Evolutionary conservation across 164 flowering plant genomes (phyloP).

Genomic region (Warburgia ugandensis): DNA sequence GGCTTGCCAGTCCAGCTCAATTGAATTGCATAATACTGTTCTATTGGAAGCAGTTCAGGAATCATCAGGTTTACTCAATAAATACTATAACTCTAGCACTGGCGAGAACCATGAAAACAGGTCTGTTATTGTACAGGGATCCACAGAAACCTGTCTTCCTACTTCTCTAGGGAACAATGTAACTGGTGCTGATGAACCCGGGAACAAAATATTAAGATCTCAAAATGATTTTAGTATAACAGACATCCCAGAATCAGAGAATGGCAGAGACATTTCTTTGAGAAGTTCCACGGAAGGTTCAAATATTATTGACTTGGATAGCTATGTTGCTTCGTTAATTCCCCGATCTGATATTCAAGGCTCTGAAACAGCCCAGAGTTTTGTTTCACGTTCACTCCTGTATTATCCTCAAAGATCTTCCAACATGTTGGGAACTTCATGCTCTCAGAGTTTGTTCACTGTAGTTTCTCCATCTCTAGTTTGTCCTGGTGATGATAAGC

Average conservation of each 20-base stretch:
- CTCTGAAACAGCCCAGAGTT: slow-evolving; percentile 19
- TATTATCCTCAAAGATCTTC: slow-evolving; percentile 22
- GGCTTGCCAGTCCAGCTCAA: slow-evolving; percentile 19
- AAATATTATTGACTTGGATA: slow-evolving; percentile 18
- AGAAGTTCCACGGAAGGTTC: slow-evolving; percentile 20
- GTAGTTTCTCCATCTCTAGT: slow-evolving; percentile 11
- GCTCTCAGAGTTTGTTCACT: slow-evolving; percentile 20
- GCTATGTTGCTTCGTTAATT: slow-evolving; percentile 20
- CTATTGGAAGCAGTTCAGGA: slow-evolving; percentile 31
- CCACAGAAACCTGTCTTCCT: slow-evolving; percentile 21
- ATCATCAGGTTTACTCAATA: slow-evolving; percentile 20
- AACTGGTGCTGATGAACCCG: slow-evolving; percentile 22
- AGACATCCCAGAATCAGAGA: slow-evolving; percentile 26
- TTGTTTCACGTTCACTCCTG: slow-evolving; percentile 19
- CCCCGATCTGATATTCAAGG: slow-evolving; percentile 22
- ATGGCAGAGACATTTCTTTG: slow-evolving; percentile 21
- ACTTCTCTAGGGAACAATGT: slow-evolving; percentile 19
- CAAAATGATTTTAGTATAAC: slow-evolving; percentile 30
- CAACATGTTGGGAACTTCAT: slow-evolving; percentile 23
- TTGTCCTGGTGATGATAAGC: slow-evolving; percentile 19
- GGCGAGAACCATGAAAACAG: slow-evolving; percentile 21
- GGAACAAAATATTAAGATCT: slow-evolving; percentile 24
- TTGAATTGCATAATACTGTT: slow-evolving; percentile 27
- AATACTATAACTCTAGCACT: slow-evolving; percentile 15
- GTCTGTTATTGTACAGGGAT: slow-evolving; percentile 22